Conservation (phyloP, 176 grass and related monocot genomes). For the Secale cereale region DNA sequence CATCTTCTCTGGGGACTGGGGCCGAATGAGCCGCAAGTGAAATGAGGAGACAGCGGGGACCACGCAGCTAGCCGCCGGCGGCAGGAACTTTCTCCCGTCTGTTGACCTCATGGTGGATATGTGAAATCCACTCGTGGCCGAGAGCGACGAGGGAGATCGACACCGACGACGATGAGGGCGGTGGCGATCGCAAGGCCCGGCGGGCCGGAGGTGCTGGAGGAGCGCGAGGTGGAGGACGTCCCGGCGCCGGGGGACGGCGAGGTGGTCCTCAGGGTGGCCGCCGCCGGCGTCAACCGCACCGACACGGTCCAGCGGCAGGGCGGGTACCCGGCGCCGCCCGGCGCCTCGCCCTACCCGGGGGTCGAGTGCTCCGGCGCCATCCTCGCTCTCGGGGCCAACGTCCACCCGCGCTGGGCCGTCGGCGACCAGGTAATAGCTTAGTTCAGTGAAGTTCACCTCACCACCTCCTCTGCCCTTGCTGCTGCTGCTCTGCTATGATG, state of each 20-base stretch:
- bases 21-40: not conserved
- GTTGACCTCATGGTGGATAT: not conserved
- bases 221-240: slow-evolving; percentile 54
- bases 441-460: not conserved
- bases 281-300: slow-evolving; percentile 60
- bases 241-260: slow-evolving; percentile 42
- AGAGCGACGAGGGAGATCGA: not conserved
- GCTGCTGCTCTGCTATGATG: not conserved
- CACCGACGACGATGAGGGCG: slow-evolving; percentile 50
- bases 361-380: slow-evolving; percentile 84
- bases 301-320: slow-evolving; percentile 78
- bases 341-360: slow-evolving; percentile 66
- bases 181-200: slow-evolving; percentile 58
- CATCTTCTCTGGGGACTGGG: too few species aligned
- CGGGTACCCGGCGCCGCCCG: slow-evolving; percentile 40
- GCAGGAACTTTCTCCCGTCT: not conserved
- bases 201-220: slow-evolving; percentile 60
- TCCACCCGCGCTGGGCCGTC: slow-evolving; percentile 42
- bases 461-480: not conserved
- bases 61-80: not conserved
- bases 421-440: slow-evolving; percentile 45
- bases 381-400: slow-evolving; percentile 39
- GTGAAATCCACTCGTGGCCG: not conserved
- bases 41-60: not conserved
- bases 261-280: slow-evolving; percentile 60